Conservation (phyloP, 2,329 filamentous ascomycete species). For the Ophiostoma quercus region DNA sequence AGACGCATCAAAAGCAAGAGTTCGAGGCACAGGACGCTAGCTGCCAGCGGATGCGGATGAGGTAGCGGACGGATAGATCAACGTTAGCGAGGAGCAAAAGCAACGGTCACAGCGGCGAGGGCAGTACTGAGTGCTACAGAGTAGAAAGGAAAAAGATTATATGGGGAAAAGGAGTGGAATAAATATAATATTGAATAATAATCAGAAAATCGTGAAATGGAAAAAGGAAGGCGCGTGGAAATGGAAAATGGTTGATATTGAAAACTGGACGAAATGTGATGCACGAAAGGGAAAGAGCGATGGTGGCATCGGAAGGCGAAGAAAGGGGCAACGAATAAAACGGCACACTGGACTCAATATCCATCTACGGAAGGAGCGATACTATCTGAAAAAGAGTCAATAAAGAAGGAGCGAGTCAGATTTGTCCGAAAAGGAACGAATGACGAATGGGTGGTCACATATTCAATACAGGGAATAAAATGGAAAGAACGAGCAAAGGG, state of each 20-base stretch:
- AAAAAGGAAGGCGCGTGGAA: slow-evolving; percentile 3
- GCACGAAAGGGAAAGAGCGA: neutral
- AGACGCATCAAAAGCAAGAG: neutral
- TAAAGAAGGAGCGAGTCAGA: neutral
- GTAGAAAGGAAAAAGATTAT: neutral
- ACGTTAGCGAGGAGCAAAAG: no score
- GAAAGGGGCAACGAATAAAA: neutral
- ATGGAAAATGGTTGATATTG: neutral
- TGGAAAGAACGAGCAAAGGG: neutral
- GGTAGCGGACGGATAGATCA: no score
- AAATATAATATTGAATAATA: neutral
- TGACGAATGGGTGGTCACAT: neutral
- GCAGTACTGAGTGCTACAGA: neutral
- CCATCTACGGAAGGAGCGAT: neutral
- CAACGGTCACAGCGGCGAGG: neutral
- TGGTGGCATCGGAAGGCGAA: neutral
- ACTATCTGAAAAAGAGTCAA: neutral
- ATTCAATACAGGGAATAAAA: neutral
- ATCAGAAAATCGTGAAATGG: neutral
- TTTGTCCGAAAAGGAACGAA: neutral
- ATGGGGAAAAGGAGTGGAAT: neutral
- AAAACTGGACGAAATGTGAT: neutral
- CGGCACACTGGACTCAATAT: neutral
- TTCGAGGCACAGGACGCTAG: neutral
- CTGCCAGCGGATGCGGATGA: no score